Evolutionary conservation across 2,329 filamentous ascomycete genomes (phyloP).

Genomic region (Peltaster fructicola): DNA sequence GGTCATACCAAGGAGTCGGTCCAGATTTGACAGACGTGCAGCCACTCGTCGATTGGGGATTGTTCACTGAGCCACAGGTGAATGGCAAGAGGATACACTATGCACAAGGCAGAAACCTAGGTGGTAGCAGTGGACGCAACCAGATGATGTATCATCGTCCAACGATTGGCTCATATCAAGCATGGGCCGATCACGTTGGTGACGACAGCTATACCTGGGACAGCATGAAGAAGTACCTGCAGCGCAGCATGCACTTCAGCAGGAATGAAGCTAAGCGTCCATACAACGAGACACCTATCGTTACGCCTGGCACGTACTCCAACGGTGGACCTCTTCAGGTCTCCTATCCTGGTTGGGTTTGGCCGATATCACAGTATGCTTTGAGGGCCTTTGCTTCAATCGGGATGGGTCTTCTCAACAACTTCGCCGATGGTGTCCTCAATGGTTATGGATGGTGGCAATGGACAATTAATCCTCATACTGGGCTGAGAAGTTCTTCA

Average conservation of each 20-base stretch:
- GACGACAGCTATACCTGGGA: slow-evolving; percentile 17
- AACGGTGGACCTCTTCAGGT: slow-evolving; percentile 18
- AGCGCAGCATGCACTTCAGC: slow-evolving; percentile 10
- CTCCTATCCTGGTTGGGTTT: slow-evolving; percentile 15
- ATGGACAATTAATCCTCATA: slow-evolving; percentile 17
- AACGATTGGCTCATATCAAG: slow-evolving; percentile 15
- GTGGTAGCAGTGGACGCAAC: slow-evolving; percentile 12
- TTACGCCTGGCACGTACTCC: slow-evolving; percentile 6
- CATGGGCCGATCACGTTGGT: slow-evolving; percentile 19
- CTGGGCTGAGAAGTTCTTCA: slow-evolving; percentile 10
- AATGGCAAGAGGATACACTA: slow-evolving; percentile 10
- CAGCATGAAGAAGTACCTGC: slow-evolving; percentile 13
- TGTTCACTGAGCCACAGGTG: slow-evolving; percentile 13
- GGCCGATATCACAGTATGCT: slow-evolving; percentile 14
- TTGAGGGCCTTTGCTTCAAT: slow-evolving; percentile 11
- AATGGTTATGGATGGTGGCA: slow-evolving; percentile 9
- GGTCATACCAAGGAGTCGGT: slow-evolving; percentile 7
- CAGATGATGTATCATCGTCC: slow-evolving; percentile 14
- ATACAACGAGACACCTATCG: slow-evolving; percentile 5
- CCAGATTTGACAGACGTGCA: slow-evolving; percentile 6
- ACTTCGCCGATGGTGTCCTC: slow-evolving; percentile 13
- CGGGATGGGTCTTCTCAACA: slow-evolving; percentile 13
- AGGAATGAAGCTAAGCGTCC: slow-evolving; percentile 4
- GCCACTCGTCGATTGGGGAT: slow-evolving; percentile 14
- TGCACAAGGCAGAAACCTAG: slow-evolving; percentile 13